Evolutionary conservation across 2,329 filamentous ascomycete species (phyloP).

Genomic region (Phaeosphaeria sp.): DNA sequence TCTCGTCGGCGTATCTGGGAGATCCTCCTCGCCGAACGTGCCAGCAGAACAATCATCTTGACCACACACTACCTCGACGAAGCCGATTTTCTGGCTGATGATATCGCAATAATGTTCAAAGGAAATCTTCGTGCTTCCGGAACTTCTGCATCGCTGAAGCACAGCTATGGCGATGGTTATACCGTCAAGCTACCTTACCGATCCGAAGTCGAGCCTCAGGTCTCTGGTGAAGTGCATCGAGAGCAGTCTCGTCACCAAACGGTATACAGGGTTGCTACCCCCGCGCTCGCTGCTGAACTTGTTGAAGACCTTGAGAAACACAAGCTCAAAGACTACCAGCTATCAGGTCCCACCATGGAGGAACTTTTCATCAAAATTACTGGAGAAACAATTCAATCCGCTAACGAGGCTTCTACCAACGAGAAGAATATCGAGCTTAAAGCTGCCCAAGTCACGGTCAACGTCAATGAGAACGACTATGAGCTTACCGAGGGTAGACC

Average conservation of each 20-base stretch:
- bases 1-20: constrained; percentile 90
- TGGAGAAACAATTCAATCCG: constrained; percentile 60
- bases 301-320: constrained; percentile 70
- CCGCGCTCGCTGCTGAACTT: constrained; percentile 71
- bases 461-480: constrained; percentile 12
- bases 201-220: constrained; percentile 12
- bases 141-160: constrained; percentile 82
- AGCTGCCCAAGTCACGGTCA: constrained; percentile 2
- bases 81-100: constrained; percentile 6
- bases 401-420: constrained; percentile 46
- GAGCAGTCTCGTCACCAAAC: constrained; percentile 70
- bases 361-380: constrained; percentile 87
- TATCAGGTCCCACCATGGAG: constrained; percentile 87
- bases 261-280: constrained; percentile 74
- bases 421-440: constrained; percentile 20
- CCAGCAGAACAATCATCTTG: constrained; percentile 77
- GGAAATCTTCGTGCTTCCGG: constrained; percentile 79
- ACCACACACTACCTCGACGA: constrained; percentile 73
- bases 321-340: constrained; percentile 75
- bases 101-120: constrained; percentile 53
- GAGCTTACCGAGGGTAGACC: constrained; percentile 68
- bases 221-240: constrained; percentile 20
- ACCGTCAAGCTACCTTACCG: constrained; percentile 28
- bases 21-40: constrained; percentile 82
- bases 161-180: constrained; percentile 79